Base-by-base conservation (phyloP, 345 rosid genomes). In the Lenwebbia sp. region DNA sequence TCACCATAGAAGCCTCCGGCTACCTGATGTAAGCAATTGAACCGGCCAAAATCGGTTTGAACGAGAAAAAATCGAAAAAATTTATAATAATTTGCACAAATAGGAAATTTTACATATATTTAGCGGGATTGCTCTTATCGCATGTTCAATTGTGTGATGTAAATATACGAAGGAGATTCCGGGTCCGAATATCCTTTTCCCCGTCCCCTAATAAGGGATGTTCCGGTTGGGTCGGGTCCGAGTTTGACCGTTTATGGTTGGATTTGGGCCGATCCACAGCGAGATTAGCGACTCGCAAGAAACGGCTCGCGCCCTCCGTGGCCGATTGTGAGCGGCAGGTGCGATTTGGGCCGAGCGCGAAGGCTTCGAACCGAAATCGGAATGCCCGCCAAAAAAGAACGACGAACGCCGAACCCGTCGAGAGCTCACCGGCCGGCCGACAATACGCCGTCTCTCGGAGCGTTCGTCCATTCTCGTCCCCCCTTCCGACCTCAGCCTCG, bases 131-230 rank as follows among this genome's bases (percentile, higher is more conserved):
- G 21, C 3, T 28, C 40, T 62, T 14, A 15, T 15, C 30, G 11
- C 5, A 30, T 62, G 30, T 62, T 19, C 4, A 0, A 57, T 58
- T 13, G 30, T 14, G 54, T 13, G 56, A 58, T 58, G 70, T 58
- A n/a, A 4, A n/a, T 13, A 58, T 58, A 13, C 4, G 1, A 4
- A 0, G 8, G 33, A n/a, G 19, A 58, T 58, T 3, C 1, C 17
- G 3, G 8, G 19, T 65, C 76, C 76, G 41, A 65, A 15, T 33
- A 33, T 17, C 76, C 44, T 30, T 30, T 33, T 65, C 4, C 76
- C 44, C 76, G 12, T 17, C 41, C 62, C 13, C 60, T 25, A 22
- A 55, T 9, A 55, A 55, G 58, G n/a, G n/a, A 22, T 8, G n/a
- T 22, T 60, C 40, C 2, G 9, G 70, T 62, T 1, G 76, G 41